Conservation (phyloP, 805 yeast species). For the Brettanomyces naardenensis region DNA sequence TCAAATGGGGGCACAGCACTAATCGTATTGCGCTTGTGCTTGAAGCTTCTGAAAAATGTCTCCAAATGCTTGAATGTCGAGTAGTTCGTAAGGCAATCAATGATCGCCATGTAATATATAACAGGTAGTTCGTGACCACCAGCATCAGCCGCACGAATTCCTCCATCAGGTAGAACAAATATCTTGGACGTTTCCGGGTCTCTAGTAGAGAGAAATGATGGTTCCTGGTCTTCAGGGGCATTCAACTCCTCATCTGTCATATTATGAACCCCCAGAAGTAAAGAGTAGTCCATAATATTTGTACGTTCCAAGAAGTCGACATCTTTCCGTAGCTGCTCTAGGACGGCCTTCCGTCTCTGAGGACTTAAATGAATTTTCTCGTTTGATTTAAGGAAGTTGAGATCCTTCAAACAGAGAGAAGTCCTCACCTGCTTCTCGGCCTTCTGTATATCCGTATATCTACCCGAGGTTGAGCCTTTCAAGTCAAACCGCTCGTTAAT, state of each 20-base stretch:
- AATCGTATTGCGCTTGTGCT: constrained; percentile 59
- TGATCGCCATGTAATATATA: constrained; percentile 85
- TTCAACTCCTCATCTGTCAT: constrained; percentile 42
- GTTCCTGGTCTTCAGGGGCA: constrained; percentile 14
- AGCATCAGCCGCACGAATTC: constrained; percentile 65
- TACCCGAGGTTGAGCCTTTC: constrained; percentile 88
- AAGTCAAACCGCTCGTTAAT: constrained; percentile 82
- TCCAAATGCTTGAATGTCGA: constrained; percentile 69
- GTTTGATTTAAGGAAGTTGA: constrained; percentile 73
- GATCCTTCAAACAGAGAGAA: constrained; percentile 64
- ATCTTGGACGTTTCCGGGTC: constrained; percentile 8
- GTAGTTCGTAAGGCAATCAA: constrained; percentile 85
- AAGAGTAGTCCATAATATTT: constrained; percentile 93
- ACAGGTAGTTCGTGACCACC: constrained; percentile 52
- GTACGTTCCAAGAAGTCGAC: constrained; percentile 62
- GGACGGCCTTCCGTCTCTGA: constrained; percentile 45
- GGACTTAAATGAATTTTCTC: constrained; percentile 74
- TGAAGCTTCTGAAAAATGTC: constrained; percentile 74
- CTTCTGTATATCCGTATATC: constrained; percentile 40
- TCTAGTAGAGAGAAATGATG: constrained; percentile 12
- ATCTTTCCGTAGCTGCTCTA: constrained; percentile 68
- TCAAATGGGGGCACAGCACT: constrained; percentile 89
- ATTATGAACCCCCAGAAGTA: constrained; percentile 84
- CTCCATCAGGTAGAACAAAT: constrained; percentile 50
- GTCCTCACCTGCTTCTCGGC: constrained; percentile 23